Conservation (phyloP, 352 stramenopile genomes). For the Pythium dissimile region DNA sequence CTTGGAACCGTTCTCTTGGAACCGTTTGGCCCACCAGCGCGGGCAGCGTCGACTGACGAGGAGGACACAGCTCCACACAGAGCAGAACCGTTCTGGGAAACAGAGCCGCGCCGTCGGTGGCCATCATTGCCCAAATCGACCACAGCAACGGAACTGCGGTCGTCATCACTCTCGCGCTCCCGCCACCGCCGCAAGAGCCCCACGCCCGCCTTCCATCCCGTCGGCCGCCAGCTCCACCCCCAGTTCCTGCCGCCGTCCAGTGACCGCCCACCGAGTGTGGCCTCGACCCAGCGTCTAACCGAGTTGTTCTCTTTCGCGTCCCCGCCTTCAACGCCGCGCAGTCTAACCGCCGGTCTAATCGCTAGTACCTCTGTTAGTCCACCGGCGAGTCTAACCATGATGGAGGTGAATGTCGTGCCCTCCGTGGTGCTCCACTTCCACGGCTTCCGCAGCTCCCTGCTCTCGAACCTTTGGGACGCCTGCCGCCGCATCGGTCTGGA, state of each 20-base stretch:
- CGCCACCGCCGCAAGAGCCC: not conserved
- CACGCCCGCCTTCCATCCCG: not conserved
- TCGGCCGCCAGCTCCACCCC: not conserved
- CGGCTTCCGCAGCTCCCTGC: conserved; percentile 36
- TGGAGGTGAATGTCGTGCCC: conserved; percentile 28
- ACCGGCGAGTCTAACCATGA: conserved; percentile 14
- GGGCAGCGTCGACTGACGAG: conserved; percentile 6
- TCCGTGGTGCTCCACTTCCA: conserved; percentile 65
- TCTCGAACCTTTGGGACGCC: conserved; percentile 24
- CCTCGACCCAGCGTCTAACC: not conserved
- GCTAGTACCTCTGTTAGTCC: no score
- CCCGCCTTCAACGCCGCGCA: not conserved
- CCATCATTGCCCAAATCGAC: not conserved
- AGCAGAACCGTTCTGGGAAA: no score
- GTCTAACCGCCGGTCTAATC: not conserved
- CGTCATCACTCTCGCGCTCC: not conserved
- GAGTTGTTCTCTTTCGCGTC: not conserved
- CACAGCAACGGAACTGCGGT: conserved; percentile 18
- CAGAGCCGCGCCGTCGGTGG: not conserved
- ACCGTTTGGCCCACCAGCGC: not conserved
- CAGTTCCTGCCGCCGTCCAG: not conserved
- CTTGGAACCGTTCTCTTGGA: not conserved
- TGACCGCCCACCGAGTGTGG: no score
- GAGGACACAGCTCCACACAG: not conserved
- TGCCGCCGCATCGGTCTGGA: conserved; percentile 21